phyloP scores from a whole-genome alignment of 176 grass and related monocot species.

The Dactylis glomerata region DNA sequence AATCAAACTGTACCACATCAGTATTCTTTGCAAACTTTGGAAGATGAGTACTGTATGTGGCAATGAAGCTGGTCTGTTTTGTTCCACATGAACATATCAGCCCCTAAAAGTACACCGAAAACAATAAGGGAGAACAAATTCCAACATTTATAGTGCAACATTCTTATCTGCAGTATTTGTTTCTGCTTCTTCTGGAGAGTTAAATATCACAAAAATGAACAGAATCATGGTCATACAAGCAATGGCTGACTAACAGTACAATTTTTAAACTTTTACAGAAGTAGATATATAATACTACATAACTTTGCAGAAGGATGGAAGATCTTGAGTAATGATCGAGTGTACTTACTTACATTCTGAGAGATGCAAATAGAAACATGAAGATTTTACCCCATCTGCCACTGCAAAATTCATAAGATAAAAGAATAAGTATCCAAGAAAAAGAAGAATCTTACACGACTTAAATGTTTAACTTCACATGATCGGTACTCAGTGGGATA shows the following conservation, averaged over 20 bases:
- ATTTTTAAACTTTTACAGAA: background rate
- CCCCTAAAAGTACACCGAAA: background rate
- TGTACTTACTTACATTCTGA: constrained; percentile 32
- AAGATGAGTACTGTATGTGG: background rate
- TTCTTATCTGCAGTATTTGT: background rate
- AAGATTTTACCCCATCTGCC: constrained; percentile 77
- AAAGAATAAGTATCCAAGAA: constrained; percentile 7
- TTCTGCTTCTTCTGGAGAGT: background rate
- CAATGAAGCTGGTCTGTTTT: background rate
- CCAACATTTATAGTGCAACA: background rate
- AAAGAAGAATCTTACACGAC: background rate
- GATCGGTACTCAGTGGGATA: background rate
- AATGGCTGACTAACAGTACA: background rate
- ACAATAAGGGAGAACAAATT: background rate
- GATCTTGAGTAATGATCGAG: background rate
- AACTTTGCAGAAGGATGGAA: background rate
- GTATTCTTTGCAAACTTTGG: background rate
- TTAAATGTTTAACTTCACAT: background rate
- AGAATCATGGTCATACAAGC: background rate
- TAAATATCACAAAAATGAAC: background rate
- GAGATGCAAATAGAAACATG: background rate
- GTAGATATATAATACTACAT: background rate
- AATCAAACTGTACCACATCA: background rate
- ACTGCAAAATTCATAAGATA: constrained; percentile 51
- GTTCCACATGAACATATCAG: background rate